These are phyloP conservation scores for Calocybe gangraenosa DNA, from an alignment of 768 basidiomycete genomes.

Conservation along the genomic window DNA sequence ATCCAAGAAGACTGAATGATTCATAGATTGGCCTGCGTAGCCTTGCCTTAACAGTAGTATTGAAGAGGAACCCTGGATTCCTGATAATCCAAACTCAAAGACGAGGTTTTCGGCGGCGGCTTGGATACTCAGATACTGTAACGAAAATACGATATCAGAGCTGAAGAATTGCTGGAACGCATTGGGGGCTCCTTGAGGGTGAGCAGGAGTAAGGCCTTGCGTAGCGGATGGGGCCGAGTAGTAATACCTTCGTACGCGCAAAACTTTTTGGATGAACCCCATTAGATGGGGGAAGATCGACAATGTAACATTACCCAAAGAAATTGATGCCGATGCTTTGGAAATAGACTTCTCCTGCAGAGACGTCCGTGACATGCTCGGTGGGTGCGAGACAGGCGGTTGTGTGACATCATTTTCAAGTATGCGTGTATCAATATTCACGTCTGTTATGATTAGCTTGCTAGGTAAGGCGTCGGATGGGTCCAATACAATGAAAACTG, in stretches of 20 bases:
- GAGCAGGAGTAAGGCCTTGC: slow-evolving; percentile 5
- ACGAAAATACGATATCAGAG: slow-evolving; percentile 34
- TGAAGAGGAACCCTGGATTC: slow-evolving; percentile 34
- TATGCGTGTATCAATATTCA: slow-evolving; percentile 21
- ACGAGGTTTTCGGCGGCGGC: slow-evolving; percentile 70
- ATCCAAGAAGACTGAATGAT: slow-evolving; percentile 44
- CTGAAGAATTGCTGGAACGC: slow-evolving; percentile 12
- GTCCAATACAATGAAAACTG: slow-evolving; percentile 31
- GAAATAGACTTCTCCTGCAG: slow-evolving; percentile 31
- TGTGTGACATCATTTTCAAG: slow-evolving; percentile 22
- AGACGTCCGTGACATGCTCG: slow-evolving; percentile 42
- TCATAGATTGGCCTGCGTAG: slow-evolving; percentile 37
- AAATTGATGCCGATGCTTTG: slow-evolving; percentile 30
- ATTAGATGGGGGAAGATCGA: slow-evolving; percentile 55
- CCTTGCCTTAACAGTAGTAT: slow-evolving; percentile 25
- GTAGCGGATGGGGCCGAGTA: slow-evolving; percentile 11
- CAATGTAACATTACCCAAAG: slow-evolving; percentile 37
- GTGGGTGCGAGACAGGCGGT: slow-evolving; percentile 9
- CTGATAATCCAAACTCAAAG: slow-evolving; percentile 52
- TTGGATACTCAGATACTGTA: slow-evolving; percentile 46
- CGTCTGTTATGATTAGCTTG: slow-evolving; percentile 29
- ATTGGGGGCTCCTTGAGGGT: background rate
- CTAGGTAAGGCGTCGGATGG: slow-evolving; percentile 28
- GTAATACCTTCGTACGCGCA: slow-evolving; percentile 46
- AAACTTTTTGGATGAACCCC: slow-evolving; percentile 50